A percentile compares a stretch with the other conserved stretches of the same genome.
phyloP scores from a whole-genome alignment of 805 yeast species.

The Myxozyma melibiosi region DNA sequence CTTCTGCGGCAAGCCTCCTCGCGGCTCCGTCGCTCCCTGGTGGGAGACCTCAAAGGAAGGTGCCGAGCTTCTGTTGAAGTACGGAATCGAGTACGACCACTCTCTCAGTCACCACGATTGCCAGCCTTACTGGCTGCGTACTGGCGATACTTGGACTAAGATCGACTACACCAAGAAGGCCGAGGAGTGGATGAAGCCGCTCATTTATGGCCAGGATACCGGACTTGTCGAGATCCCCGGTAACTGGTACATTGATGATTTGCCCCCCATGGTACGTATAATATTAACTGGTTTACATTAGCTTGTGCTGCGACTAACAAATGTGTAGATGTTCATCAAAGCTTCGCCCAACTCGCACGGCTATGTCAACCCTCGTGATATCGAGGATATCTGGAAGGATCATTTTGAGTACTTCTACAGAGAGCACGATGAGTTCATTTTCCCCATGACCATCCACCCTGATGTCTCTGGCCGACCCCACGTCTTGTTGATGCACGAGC shows the following conservation, averaged over 20 bases:
- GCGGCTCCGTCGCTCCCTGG: conserved; percentile 46
- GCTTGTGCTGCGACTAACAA: background rate
- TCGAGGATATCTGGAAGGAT: conserved; percentile 47
- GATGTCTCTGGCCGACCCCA: conserved; percentile 47
- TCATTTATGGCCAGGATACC: conserved; percentile 42
- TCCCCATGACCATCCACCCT: conserved; percentile 47
- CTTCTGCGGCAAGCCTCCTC: conserved; percentile 45
- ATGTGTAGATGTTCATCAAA: conserved; percentile 42
- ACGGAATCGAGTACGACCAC: conserved; percentile 47
- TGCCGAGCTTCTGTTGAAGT: conserved; percentile 42
- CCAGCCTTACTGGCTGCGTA: conserved; percentile 45
- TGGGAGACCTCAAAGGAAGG: conserved; percentile 46
- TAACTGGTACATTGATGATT: conserved; percentile 46
- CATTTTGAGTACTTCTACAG: conserved; percentile 46
- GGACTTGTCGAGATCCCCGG: conserved; percentile 47
- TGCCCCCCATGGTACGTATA: conserved; percentile 43
- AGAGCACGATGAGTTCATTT: conserved; percentile 45
- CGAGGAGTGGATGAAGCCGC: conserved; percentile 46
- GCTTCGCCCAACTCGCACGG: conserved; percentile 42
- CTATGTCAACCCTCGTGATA: conserved; percentile 45
- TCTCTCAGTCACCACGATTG: conserved; percentile 46
- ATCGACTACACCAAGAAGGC: conserved; percentile 45
- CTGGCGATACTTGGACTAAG: conserved; percentile 46
- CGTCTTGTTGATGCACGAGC: conserved; percentile 44
- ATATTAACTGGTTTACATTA: background rate